Evolutionary conservation across 2,329 filamentous ascomycete species (phyloP).

Genomic region (Fusarium foetens): DNA sequence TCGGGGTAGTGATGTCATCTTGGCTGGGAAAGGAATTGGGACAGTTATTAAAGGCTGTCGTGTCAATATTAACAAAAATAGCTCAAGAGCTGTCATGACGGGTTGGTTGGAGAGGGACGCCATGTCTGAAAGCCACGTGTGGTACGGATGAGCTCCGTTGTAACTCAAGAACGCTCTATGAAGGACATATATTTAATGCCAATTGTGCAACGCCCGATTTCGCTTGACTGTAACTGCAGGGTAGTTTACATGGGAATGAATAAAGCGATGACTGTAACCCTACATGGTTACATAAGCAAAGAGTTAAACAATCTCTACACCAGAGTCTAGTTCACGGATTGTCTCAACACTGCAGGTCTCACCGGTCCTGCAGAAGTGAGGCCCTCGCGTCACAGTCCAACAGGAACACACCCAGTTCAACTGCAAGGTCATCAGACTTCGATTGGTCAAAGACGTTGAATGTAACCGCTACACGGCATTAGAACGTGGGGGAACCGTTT

Average conservation of each 20-base stretch:
- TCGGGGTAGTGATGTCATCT: conserved; percentile 40
- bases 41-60: conserved; percentile 39
- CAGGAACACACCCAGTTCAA: conserved; percentile 25
- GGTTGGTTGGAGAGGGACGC: conserved; percentile 25
- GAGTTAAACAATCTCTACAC: background rate
- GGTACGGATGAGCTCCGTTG: conserved; percentile 27
- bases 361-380: conserved; percentile 26
- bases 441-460: conserved; percentile 24
- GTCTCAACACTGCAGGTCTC: conserved; percentile 10
- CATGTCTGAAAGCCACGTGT: conserved; percentile 21
- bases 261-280: background rate
- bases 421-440: conserved; percentile 12
- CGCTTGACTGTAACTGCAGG: background rate
- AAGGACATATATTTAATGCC: conserved; percentile 43
- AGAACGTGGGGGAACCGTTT: conserved; percentile 15
- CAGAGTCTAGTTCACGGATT: background rate
- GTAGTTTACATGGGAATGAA: background rate
- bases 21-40: conserved; percentile 39
- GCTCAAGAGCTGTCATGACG: conserved; percentile 36
- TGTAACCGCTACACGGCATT: conserved; percentile 23
- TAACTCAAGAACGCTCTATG: conserved; percentile 42
- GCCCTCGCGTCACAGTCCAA: conserved; percentile 26
- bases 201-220: background rate
- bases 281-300: background rate
- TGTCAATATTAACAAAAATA: conserved; percentile 40